phyloP scores from a whole-genome alignment of 1,284 basidiomycete species.

The Kwoniella shivajii region DNA sequence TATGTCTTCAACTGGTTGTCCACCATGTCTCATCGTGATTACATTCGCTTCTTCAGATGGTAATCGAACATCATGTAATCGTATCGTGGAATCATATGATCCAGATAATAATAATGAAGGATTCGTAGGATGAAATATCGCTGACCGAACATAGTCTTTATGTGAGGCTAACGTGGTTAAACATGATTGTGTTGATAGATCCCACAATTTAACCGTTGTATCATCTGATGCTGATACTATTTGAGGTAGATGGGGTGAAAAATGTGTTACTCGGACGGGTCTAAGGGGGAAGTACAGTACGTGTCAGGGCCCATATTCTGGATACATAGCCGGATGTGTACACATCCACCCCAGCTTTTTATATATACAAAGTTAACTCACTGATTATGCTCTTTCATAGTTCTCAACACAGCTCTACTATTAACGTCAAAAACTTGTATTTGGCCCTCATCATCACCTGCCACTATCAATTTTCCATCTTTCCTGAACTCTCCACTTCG shows the following conservation, averaged over 20 bases:
- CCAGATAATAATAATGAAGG: constrained; percentile 86
- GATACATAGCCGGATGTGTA: too few species aligned
- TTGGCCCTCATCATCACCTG: constrained; percentile 90
- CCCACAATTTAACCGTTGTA: constrained; percentile 90
- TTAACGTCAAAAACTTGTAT: constrained; percentile 97
- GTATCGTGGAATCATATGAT: constrained; percentile 90
- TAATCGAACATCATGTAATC: constrained; percentile 79
- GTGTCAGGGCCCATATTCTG: too few species aligned
- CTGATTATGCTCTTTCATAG: constrained; percentile 89
- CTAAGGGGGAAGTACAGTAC: constrained; percentile 32
- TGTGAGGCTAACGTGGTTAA: constrained; percentile 80
- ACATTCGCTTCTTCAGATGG: constrained; percentile 54
- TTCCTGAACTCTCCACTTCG: constrained; percentile 81
- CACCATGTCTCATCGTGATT: constrained; percentile 72
- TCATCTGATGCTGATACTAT: constrained; percentile 96
- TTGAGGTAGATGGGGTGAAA: constrained; percentile 80
- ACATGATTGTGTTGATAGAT: constrained; percentile 84
- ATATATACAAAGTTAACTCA: constrained; percentile 35
- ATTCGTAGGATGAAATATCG: constrained; percentile 78
- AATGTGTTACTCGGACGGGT: constrained; percentile 91
- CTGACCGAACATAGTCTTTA: constrained; percentile 93
- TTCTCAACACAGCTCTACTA: constrained; percentile 89
- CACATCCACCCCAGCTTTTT: too few species aligned
- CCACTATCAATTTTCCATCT: constrained; percentile 93
- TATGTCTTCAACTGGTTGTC: constrained; percentile 85